Base-by-base conservation (phyloP, 169 alveolate species). In the Eimeria praecox region DNA sequence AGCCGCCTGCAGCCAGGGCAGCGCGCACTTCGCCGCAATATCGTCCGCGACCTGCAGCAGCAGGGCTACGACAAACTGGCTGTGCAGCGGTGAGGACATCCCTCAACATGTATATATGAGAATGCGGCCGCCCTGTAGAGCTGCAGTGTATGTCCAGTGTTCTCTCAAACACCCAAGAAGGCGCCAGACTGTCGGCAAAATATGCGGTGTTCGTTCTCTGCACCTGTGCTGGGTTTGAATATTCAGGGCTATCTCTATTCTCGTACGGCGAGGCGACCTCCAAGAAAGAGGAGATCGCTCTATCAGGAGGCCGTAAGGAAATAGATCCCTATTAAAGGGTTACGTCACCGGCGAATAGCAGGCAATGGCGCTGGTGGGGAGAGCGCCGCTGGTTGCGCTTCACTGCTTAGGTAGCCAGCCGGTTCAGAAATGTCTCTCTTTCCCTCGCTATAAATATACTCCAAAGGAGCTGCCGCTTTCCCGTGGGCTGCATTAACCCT, bases 211-310 rank as follows among this genome's bases (percentile, higher is more conserved):
- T 85, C 14, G 33, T 18, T 40, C 18, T 38, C 1, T 33, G 87
- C 73, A 22, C 24, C 86, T 73, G 38, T 33, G 14, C 35, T 49
- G 73, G 66, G 56, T 35, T 33, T 49, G 73, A 27, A 44, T 27
- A 9, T 83, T 83, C 14, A 97, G 98, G 96, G 98, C 98, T 2
- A 71, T 98, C 92, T 97, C 97, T 38, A 97, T 97, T 42, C 96
- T 98, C 44, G 97, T 98, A 46, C 97, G 97, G 93, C 95, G 97
- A 54, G 98, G 98, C 2, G 98, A 95, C 46, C 97, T 98, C 22
- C 99, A 98, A 94, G 99, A 98, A 78, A 96, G 99, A 56, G 98
- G 98, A 4, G 98, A 97, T 83, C 97, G 97, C 24, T 97, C 98
- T 44, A 97, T 97, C 44, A 95, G 98, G 83, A 95, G 98, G 92